Evolutionary conservation across 169 alveolate species (phyloP).

Genomic region (Babesia bigemina): DNA sequence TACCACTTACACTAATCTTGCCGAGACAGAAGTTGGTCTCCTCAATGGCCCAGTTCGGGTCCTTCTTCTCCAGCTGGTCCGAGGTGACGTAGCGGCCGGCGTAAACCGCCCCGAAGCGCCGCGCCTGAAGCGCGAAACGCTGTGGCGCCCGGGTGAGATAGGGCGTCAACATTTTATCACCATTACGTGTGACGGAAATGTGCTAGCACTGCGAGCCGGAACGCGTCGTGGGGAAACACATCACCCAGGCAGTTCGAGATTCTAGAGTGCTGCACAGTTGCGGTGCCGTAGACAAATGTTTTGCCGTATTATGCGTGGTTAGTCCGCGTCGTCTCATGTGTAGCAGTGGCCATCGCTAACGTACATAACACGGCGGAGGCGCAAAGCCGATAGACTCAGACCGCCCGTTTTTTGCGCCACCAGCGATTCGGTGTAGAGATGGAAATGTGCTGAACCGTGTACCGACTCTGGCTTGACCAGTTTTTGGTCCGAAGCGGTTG

Average conservation of each 20-base stretch:
- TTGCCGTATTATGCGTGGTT: too few species aligned
- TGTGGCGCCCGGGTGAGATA: background rate
- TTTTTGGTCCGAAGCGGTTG: too few species aligned
- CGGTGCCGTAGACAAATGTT: too few species aligned
- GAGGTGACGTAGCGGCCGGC: conserved; percentile 85
- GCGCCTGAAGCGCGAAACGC: conserved; percentile 56
- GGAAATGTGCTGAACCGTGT: too few species aligned
- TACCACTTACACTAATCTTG: conserved; percentile 78
- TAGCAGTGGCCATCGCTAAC: too few species aligned
- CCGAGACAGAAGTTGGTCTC: conserved; percentile 92
- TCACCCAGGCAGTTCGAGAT: background rate
- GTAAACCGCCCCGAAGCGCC: conserved; percentile 68
- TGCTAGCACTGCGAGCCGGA: background rate
- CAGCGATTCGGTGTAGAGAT: too few species aligned
- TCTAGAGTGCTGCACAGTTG: too few species aligned
- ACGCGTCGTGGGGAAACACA: conserved; percentile 22
- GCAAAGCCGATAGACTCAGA: too few species aligned
- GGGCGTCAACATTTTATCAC: background rate
- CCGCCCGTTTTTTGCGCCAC: too few species aligned
- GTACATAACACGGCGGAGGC: too few species aligned
- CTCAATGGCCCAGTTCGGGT: conserved; percentile 90
- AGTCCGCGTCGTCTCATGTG: too few species aligned
- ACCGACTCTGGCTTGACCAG: too few species aligned
- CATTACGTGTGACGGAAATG: background rate
- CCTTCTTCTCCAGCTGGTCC: conserved; percentile 84